Evolutionary conservation across 345 rosid species (phyloP), one percentile per base, ranked within the genome.

Genomic region (Adansonia digitata): DNA sequence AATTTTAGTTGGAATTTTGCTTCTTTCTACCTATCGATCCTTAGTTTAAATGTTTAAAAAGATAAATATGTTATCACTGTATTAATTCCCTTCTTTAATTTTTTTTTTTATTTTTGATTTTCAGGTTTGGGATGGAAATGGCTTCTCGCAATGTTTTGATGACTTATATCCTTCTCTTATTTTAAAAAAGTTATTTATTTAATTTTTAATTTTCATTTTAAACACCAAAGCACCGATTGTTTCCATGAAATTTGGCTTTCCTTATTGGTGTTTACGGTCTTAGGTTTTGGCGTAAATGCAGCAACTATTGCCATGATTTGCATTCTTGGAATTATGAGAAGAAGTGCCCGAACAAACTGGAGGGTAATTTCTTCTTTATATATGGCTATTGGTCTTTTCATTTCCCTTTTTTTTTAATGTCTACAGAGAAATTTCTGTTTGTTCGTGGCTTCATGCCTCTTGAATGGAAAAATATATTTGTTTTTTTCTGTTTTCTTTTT

Each of bases 71-170:
- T 2, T 45, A n/a, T 34, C 34, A 40, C 65, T 37, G 3, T 56
- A 35, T 10, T 18, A 56, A 60, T 64, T 1, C 4, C 24, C 3
- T 8, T 45, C 29, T 77, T 65, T 63, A 14, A 0, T 73, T 43
- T 59, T 51, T 29, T 77, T 48, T 42, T 72, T 56, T 52, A n/a
- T n/a, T n/a, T n/a, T n/a, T n/a, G n/a, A n/a, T 31, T 77, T 77
- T 57, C 91, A 89, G 91, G 93, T 84, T n/a, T 86, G 91, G 91
- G 80, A 82, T 77, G 86, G 87, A 65, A 75, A 51, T 71, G 73
- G 26, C 64, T 82, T 89, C 82, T 82, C 88, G 12, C 78, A 77
- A 64, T 87, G 90, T 76, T 86, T 89, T 20, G 68, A 74, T 53
- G 66, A 89, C 78, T 22, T 89, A 89, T 87, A 89, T 87, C 93